Percentiles rank a stretch among this genome's conserved stretches.
Conservation (phyloP, 805 yeast genomes). For the Saturnispora diversa region DNA sequence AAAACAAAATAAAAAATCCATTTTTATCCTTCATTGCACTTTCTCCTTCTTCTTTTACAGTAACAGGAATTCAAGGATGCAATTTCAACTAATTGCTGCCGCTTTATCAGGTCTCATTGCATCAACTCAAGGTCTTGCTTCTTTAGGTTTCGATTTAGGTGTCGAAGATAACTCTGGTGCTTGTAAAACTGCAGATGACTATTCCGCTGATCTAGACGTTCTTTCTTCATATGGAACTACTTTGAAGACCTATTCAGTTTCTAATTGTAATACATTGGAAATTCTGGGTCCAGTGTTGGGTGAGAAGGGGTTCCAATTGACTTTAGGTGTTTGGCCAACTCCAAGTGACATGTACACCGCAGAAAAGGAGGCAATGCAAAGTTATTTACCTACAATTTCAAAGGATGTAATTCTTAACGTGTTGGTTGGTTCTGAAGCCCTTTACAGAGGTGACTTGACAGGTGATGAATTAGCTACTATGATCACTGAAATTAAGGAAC, state of each 20-base stretch:
- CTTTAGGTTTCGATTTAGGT: constrained; percentile 77
- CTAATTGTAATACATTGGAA: constrained; percentile 89
- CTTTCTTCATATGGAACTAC: constrained; percentile 52
- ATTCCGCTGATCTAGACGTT: constrained; percentile 54
- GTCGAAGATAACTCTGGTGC: constrained; percentile 64
- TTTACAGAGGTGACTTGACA: constrained; percentile 82
- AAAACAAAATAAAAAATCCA: no score
- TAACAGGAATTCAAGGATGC: constrained; percentile 3
- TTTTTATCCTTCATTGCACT: neutral
- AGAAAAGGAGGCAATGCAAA: constrained; percentile 64
- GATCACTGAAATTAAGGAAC: constrained; percentile 54
- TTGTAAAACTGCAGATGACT: constrained; percentile 71
- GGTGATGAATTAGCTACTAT: constrained; percentile 63
- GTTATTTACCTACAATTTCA: constrained; percentile 66
- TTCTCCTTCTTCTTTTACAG: neutral
- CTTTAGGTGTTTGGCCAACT: constrained; percentile 91
- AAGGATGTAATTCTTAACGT: constrained; percentile 63
- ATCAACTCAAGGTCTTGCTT: constrained; percentile 22
- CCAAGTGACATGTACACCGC: constrained; percentile 68
- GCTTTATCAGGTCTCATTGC: constrained; percentile 19
- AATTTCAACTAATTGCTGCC: constrained; percentile 21
- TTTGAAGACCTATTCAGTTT: constrained; percentile 82
- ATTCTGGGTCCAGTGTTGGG: constrained; percentile 82
- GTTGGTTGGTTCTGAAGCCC: constrained; percentile 92
- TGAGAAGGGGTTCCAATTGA: constrained; percentile 61